A percentile compares a stretch with the other conserved stretches of the same genome.
These are phyloP conservation scores for Gloeophyllum trabeum DNA, from an alignment of 768 basidiomycete genomes.

Conservation along the genomic window DNA sequence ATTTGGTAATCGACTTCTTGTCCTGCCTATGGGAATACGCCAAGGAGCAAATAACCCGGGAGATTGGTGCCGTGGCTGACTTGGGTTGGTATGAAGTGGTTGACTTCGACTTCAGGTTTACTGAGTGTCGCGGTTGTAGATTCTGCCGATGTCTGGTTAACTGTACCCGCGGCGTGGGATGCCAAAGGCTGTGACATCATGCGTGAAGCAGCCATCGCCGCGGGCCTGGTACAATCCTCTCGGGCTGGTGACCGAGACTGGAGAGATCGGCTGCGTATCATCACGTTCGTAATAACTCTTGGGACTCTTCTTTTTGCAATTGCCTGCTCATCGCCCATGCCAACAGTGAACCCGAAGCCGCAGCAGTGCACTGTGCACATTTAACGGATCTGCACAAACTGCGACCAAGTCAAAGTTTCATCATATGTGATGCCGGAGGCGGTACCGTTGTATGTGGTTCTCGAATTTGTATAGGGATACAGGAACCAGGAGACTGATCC, in stretches of 20 bases:
- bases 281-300: constrained; percentile 39
- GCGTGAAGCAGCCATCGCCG: constrained; percentile 74
- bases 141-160: constrained; percentile 75
- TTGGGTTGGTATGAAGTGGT: constrained; percentile 64
- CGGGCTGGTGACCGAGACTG: constrained; percentile 61
- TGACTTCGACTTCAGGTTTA: background rate
- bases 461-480: background rate
- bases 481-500: constrained; percentile 7
- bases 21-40: constrained; percentile 81
- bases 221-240: constrained; percentile 67
- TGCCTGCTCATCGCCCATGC: background rate
- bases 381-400: constrained; percentile 73
- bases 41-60: constrained; percentile 75
- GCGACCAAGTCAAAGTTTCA: constrained; percentile 73
- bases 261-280: constrained; percentile 75
- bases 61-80: constrained; percentile 80
- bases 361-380: constrained; percentile 83
- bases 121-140: constrained; percentile 28
- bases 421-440: constrained; percentile 88
- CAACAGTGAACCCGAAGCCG: constrained; percentile 64
- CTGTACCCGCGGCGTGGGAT: constrained; percentile 89
- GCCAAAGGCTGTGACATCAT: constrained; percentile 77
- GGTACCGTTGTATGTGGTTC: constrained; percentile 49
- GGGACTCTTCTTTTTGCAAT: constrained; percentile 3
- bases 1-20: constrained; percentile 79